Evolutionary conservation across 2,329 filamentous ascomycete genomes (phyloP).

Genomic region (Volutella citrinella): DNA sequence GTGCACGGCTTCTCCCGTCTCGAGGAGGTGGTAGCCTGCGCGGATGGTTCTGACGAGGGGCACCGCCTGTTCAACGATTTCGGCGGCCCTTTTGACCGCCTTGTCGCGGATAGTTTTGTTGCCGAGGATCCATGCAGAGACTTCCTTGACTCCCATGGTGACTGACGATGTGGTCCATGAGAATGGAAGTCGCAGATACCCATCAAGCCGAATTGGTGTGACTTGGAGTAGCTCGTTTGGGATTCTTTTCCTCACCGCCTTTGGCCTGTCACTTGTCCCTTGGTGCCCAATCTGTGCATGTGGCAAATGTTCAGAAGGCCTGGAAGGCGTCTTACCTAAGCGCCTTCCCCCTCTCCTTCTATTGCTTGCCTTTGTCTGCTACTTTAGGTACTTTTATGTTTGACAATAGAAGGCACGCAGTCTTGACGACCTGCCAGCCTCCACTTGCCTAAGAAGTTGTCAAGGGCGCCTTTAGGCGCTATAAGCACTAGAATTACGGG

Average conservation of each 20-base stretch:
- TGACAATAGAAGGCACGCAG: too few species aligned
- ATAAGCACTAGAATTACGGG: too few species aligned
- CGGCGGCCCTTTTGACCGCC: constrained; percentile 1
- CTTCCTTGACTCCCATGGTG: constrained; percentile 2
- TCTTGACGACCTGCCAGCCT: too few species aligned
- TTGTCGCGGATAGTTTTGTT: constrained; percentile 1
- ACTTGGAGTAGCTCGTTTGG: neutral
- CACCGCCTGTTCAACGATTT: too few species aligned
- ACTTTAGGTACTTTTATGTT: too few species aligned
- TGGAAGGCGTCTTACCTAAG: too few species aligned
- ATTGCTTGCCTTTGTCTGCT: too few species aligned
- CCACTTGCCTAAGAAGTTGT: too few species aligned
- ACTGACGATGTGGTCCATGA: too few species aligned
- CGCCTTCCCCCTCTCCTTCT: too few species aligned
- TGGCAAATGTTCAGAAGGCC: too few species aligned
- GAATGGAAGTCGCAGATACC: neutral
- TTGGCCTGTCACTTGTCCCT: neutral
- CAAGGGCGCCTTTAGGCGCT: too few species aligned
- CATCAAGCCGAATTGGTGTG: neutral
- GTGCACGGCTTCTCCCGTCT: constrained; percentile 21
- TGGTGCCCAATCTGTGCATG: constrained; percentile 2
- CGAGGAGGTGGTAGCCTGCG: constrained; percentile 22
- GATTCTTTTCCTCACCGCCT: constrained; percentile 1
- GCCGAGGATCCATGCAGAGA: neutral
- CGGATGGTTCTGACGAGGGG: constrained; percentile 22